Conservation (phyloP, 305 asterid genomes). For the Fraxinus dipetala region DNA sequence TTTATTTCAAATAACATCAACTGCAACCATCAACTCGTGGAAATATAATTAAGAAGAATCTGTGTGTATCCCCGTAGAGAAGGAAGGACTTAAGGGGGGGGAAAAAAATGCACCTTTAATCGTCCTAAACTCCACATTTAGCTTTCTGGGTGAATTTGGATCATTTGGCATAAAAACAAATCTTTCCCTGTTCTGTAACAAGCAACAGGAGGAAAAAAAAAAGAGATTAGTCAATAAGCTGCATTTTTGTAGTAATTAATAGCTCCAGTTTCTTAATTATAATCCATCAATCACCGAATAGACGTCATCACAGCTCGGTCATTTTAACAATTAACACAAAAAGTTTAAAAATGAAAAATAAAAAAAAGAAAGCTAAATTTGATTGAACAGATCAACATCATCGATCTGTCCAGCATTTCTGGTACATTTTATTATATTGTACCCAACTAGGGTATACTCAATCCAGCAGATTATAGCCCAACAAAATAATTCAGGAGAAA, state of each 20-base stretch:
- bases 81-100: conserved; percentile 4
- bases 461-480: not conserved
- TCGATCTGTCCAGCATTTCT: conserved; percentile 1
- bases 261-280: conserved; percentile 8
- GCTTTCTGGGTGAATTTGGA: conserved; percentile 52
- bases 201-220: conserved; percentile 10
- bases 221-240: not conserved
- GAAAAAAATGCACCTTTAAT: conserved; percentile 55
- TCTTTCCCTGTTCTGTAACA: conserved; percentile 59
- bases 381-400: not conserved
- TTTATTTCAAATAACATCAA: not conserved
- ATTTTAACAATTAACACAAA: not conserved
- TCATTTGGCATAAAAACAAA: conserved; percentile 61
- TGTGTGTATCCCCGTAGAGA: conserved; percentile 1
- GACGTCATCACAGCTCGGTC: not conserved
- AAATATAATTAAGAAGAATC: conserved; percentile 15
- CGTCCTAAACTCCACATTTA: conserved; percentile 70
- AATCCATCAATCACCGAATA: conserved; percentile 14
- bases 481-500: not conserved
- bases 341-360: not conserved
- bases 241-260: not conserved
- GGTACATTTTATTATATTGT: not conserved
- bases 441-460: not conserved
- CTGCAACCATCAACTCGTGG: conserved; percentile 10
- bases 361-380: not conserved